Conservation (phyloP, 495 filamentous ascomycete species). For the Podospora pseudoanserina region DNA sequence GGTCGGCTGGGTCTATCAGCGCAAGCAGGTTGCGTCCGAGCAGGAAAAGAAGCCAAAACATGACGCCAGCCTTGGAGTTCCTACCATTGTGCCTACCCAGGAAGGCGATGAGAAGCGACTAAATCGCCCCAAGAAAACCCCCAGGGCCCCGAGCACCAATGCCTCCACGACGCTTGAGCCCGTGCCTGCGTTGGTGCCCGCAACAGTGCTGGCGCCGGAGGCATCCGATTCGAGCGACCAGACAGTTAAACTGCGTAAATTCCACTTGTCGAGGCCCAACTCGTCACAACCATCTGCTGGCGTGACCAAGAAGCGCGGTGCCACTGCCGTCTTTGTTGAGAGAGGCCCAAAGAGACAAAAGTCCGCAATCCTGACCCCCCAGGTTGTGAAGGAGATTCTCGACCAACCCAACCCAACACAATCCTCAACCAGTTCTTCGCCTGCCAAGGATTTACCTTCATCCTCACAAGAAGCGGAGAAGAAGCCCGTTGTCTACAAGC, state of each 20-base stretch:
- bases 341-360: conserved; percentile 37
- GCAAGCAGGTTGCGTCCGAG: conserved; percentile 28
- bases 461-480: not conserved
- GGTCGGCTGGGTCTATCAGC: conserved; percentile 41
- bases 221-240: conserved; percentile 9
- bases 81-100: conserved; percentile 26
- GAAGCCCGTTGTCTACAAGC: conserved; percentile 19
- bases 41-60: conserved; percentile 14
- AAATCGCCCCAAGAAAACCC: conserved; percentile 16
- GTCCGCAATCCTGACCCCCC: not conserved
- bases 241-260: conserved; percentile 32
- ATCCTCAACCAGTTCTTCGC: not conserved
- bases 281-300: conserved; percentile 23
- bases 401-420: not conserved
- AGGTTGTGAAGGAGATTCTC: conserved; percentile 6
- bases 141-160: not conserved
- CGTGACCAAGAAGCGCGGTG: conserved; percentile 38
- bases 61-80: conserved; percentile 10
- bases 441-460: not conserved
- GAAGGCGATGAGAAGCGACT: conserved; percentile 28
- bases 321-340: conserved; percentile 48
- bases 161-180: conserved; percentile 1
- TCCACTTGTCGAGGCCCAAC: conserved; percentile 45
- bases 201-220: not conserved
- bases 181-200: not conserved